These are phyloP conservation scores for Emergomyces pasteurianus DNA, from an alignment of 2,329 filamentous ascomycete genomes.

Conservation along the genomic window DNA sequence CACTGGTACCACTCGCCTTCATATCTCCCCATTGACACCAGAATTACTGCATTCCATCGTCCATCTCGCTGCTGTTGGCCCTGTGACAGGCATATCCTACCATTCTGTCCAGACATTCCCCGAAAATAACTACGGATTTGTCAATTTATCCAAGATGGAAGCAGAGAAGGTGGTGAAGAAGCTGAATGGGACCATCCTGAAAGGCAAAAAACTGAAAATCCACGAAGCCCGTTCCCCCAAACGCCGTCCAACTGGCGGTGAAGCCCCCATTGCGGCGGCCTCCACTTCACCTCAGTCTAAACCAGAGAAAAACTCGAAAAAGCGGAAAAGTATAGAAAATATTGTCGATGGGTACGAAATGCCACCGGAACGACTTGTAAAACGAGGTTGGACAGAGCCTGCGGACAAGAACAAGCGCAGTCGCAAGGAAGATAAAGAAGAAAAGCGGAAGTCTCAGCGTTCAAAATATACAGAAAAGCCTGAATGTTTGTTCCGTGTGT, in stretches of 20 bases:
- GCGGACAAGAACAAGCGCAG: constrained; percentile 34
- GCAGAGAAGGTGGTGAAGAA: constrained; percentile 88
- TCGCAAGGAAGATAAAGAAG: constrained; percentile 39
- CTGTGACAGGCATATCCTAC: constrained; percentile 73
- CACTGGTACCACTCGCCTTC: constrained; percentile 46
- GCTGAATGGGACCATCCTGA: constrained; percentile 73
- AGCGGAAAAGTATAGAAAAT: constrained; percentile 41
- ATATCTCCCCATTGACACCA: constrained; percentile 76
- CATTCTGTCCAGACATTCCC: constrained; percentile 78
- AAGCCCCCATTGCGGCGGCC: constrained; percentile 14
- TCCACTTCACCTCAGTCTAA: constrained; percentile 30
- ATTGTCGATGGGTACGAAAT: constrained; percentile 60
- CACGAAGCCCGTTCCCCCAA: constrained; percentile 58
- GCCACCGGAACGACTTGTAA: constrained; percentile 62
- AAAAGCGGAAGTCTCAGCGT: constrained; percentile 45
- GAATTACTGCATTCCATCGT: constrained; percentile 62
- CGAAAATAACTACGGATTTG: constrained; percentile 79
- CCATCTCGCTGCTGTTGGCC: constrained; percentile 51
- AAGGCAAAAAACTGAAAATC: constrained; percentile 72
- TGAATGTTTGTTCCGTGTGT: constrained; percentile 77
- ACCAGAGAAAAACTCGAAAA: constrained; percentile 35
- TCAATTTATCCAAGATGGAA: constrained; percentile 68
- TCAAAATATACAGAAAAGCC: constrained; percentile 71
- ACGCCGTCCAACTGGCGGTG: constrained; percentile 16
- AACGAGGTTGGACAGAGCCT: constrained; percentile 77